Evolutionary conservation across 2,329 filamentous ascomycete genomes (phyloP), one percentile per base, ranked within the genome.

Genomic region (Coniochaeta sp.): DNA sequence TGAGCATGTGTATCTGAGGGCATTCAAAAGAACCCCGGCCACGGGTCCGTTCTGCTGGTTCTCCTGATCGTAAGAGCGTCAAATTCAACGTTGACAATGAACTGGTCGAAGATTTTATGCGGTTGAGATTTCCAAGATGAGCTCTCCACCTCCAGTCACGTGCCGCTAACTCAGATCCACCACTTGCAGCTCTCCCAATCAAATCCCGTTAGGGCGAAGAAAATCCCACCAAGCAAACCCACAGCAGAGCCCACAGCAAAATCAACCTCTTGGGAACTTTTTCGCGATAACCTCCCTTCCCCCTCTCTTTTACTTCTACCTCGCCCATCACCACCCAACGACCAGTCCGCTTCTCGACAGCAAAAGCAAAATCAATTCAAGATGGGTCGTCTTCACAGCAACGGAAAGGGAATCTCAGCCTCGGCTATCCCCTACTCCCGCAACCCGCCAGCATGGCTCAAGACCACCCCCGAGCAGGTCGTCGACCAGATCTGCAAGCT

Each of bases 401-500:
- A 96, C 71, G 92, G 94, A 81, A 97, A 97, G 89, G 95, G 94
- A 77, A 99, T 99, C 79, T 91, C 90, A 64, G 78, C 89, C 78
- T 96, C 90, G 59, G 90, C 94, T 69, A 79, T 97, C 77, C 94
- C 95, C 71, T 99, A 97, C 86, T 96, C 90, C 64, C 92, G 94
- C 79, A 85, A 83, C 66, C 74, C 91, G 60, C 92, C 94, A 57
- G 83, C 91, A 65, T 99, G 94, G 94, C 82, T 97, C 77, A 99
- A 99, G 88, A 95, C 90, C 79, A 96, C 91, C 66, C 91, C 94
- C 71, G 91, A 96, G 69, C 90, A 95, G 81, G 91, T 99, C 74
- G 90, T 96, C 67, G 94, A 99, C 73, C 91, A 97, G 81, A 99
- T 99, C 80, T 91, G 88, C 81, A 95, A 95, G 83, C 88, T 97